phyloP scores from a whole-genome alignment of 2,329 filamentous ascomycete species.

The Botrytis deweyae region DNA sequence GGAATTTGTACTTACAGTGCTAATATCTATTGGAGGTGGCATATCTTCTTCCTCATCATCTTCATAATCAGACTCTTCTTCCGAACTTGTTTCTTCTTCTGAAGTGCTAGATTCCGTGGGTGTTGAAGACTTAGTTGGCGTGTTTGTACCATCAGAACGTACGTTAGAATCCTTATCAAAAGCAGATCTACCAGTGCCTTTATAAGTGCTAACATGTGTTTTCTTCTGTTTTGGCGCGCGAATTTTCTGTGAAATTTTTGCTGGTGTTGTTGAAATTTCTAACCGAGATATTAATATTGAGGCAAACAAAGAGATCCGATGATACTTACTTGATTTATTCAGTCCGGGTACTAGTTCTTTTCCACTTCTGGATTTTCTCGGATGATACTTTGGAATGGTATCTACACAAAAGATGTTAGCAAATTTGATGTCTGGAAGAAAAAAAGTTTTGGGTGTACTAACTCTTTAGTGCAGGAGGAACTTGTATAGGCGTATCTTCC shows the following conservation, averaged over 20 bases:
- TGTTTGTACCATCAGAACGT: slow-evolving; percentile 28
- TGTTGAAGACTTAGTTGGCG: slow-evolving; percentile 26
- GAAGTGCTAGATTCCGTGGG: slow-evolving; percentile 37
- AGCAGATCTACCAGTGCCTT: slow-evolving; percentile 33
- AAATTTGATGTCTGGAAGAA: slow-evolving; percentile 4
- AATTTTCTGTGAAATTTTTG: slow-evolving; percentile 31
- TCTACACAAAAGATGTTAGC: slow-evolving; percentile 25
- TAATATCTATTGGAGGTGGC: slow-evolving; percentile 33
- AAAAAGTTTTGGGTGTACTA: slow-evolving; percentile 20
- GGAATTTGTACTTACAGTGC: slow-evolving; percentile 32
- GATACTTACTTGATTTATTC: slow-evolving; percentile 35
- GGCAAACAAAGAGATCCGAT: slow-evolving; percentile 11
- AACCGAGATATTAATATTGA: slow-evolving; percentile 19
- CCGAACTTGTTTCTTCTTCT: slow-evolving; percentile 37
- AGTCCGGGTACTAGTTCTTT: slow-evolving; percentile 36
- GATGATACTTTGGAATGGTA: slow-evolving; percentile 38
- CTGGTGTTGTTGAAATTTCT: slow-evolving; percentile 30
- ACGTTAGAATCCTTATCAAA: slow-evolving; percentile 27
- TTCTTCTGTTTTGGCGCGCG: slow-evolving; percentile 32
- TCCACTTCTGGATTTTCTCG: slow-evolving; percentile 37
- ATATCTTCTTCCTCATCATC: slow-evolving; percentile 36
- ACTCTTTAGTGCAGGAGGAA: slow-evolving; percentile 37
- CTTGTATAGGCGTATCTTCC: slow-evolving; percentile 32
- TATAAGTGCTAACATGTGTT: slow-evolving; percentile 30
- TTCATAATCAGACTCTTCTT: slow-evolving; percentile 40